Base-by-base conservation (phyloP, 768 basidiomycete species). In the Suillus ampliporus region DNA sequence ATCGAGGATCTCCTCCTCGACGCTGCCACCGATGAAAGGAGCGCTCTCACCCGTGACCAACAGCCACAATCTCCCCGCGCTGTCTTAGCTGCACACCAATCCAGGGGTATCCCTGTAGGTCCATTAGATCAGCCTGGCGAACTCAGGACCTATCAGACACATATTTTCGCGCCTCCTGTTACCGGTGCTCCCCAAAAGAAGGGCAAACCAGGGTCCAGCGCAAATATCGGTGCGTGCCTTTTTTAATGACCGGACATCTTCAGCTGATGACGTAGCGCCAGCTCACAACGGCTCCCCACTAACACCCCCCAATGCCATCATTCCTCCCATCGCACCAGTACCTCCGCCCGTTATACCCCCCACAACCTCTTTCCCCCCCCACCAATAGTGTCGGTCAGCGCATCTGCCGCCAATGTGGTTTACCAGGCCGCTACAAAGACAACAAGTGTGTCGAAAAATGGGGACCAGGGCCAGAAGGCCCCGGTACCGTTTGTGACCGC, bases 381-480 rank as follows among this genome's bases (percentile, higher is more conserved):
- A 71, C 71, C 0, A 90, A 90, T 69, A 78, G 82, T 1, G 79
- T 83, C 57, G 91, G 91, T 0, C 91, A 92, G 70, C 79, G 91
- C 26, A 91, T 90, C 53, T 92, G 91, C 71, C 79, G 90, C 7
- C 89, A 90, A 68, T 93, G 91, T 67, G 89, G 89, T 0, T 76
- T 88, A 47, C 79, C 86, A 0, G 91, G 91, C 0, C 79, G 91
- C 1, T 93, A 92, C 77, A 92, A 92, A 77, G 91, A 93, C 23
- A 89, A 88, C 10, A 91, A 91, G 67, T 93, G 91, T 71, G 91
- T 93, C 57, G 91, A 93, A 70, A 93, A 93, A 74, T 93, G 91
- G 91, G 91, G 91, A 1, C 91, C 91, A 26, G 91, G 91, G 5
- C 91, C 91, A 52, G 84, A 88, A 75, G 91, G 91, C 0, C 91